Base-by-base conservation (phyloP, 345 rosid genomes). In the Rhodomyrtus tomentosa region DNA sequence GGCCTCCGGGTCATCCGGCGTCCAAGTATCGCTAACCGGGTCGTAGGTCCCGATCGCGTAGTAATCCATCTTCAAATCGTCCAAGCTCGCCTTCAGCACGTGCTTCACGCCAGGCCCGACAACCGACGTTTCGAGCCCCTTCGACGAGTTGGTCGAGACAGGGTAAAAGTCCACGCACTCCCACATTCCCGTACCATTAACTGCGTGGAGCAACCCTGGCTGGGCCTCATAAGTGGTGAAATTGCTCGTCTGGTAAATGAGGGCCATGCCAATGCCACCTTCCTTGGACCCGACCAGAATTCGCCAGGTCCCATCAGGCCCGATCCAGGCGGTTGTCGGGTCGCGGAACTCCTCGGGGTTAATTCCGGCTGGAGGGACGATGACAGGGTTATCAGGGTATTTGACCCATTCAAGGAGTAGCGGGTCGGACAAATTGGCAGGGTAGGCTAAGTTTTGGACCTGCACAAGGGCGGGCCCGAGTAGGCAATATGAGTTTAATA, bases 161-260 rank as follows among this genome's bases (percentile, higher is more conserved):
- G 99, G 99, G 86, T 94, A 97, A 85, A 97, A 93, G 87, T 95
- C 99, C 68, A 97, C 93, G 45, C 98, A 97, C 90, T 97, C 99
- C 99, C 99, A 97, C 99, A 95, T 95, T n/a, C 99, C 98, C 14
- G 98, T 97, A 24, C 94, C 93, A 48, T 92, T 92, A 40, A 97
- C 99, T 7, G 87, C 87, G 84, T 97, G 98, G 87, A 97, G 87
- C 42, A 89, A 48, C 11, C 91, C 88, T 10, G 91, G 93, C 45
- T 91, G 32, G 14, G 90, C 85, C 82, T 90, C 86, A 83, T 58
- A 95, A 0, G 90, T 84, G 3, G 84, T 89, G 49, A 97, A 97
- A 54, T 97, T 86, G 3, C 90, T 86, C 0, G 99, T 97, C 87
- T 92, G 87, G 86, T 95, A 97, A 25, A 95, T 89, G 3, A 97